A percentile compares a stretch with the other conserved stretches of the same genome.
These are phyloP conservation scores for Pterulicium gracile DNA, from an alignment of 1,284 basidiomycete genomes.

Conservation along the genomic window DNA sequence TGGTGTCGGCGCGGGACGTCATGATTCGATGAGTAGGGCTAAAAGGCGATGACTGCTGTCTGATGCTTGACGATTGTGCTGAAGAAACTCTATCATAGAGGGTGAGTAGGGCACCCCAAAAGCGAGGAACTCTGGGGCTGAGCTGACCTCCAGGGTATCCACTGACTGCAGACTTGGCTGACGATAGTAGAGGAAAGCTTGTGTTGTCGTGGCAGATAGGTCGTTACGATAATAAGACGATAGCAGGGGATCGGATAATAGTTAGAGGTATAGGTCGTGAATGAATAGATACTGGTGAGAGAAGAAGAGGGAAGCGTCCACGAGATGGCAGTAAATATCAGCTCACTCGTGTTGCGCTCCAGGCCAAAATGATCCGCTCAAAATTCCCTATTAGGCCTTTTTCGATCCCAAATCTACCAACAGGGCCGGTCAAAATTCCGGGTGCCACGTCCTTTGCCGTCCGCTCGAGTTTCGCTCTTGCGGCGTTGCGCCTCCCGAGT, in stretches of 20 bases:
- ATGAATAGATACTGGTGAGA: conserved; percentile 1
- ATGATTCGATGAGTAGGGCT: not conserved
- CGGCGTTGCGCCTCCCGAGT: no score
- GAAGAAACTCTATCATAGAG: no score
- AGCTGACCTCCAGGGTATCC: conserved; percentile 1
- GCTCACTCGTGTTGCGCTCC: not conserved
- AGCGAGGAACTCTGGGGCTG: not conserved
- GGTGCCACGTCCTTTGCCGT: no score
- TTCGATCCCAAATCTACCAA: no score
- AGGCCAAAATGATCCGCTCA: conserved; percentile 2
- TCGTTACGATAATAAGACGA: conserved; percentile 2
- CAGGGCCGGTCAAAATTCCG: no score
- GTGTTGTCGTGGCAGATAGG: conserved; percentile 2
- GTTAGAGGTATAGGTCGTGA: conserved; percentile 2
- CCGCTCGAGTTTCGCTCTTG: no score
- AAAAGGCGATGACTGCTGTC: not conserved
- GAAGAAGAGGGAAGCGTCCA: not conserved
- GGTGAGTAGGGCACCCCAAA: no score
- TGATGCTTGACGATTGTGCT: not conserved
- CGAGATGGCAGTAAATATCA: conserved; percentile 1
- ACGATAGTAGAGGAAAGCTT: not conserved
- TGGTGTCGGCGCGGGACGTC: not conserved
- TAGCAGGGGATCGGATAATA: conserved; percentile 1
- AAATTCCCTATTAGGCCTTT: no score
- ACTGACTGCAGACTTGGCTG: not conserved